These are phyloP conservation scores for Dendrothele bispora DNA, from an alignment of 768 basidiomycete species.

Conservation along the genomic window DNA sequence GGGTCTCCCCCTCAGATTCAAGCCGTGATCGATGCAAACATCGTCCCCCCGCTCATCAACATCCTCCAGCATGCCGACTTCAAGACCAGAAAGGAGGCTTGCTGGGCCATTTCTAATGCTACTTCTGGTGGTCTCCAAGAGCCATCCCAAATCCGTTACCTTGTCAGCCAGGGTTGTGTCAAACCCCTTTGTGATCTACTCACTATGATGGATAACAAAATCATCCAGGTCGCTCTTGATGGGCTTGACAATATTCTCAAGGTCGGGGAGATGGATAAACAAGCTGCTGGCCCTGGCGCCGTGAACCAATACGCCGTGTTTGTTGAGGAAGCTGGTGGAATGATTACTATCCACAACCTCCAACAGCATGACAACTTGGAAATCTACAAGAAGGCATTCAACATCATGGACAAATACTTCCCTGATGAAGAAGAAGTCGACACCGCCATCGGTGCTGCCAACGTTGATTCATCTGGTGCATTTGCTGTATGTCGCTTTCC, in stretches of 20 bases:
- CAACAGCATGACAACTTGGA: slow-evolving; percentile 99
- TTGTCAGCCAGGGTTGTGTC: slow-evolving; percentile 97
- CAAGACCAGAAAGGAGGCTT: slow-evolving; percentile 99
- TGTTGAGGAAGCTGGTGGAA: slow-evolving; percentile 98
- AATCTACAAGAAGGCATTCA: slow-evolving; percentile 99
- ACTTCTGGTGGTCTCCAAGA: slow-evolving; percentile 97
- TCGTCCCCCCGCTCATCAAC: slow-evolving; percentile 97
- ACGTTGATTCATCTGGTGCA: slow-evolving; percentile 69
- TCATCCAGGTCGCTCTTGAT: slow-evolving; percentile 97
- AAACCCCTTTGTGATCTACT: slow-evolving; percentile 97
- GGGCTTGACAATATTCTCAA: slow-evolving; percentile 98
- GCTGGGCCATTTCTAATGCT: slow-evolving; percentile 99
- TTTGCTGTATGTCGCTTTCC: slow-evolving; percentile 59
- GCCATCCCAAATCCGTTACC: slow-evolving; percentile 95
- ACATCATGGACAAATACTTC: slow-evolving; percentile 98
- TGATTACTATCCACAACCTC: slow-evolving; percentile 98
- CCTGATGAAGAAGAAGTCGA: slow-evolving; percentile 95
- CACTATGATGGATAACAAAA: slow-evolving; percentile 99
- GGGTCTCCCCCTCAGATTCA: slow-evolving; percentile 98
- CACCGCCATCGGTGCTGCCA: slow-evolving; percentile 75
- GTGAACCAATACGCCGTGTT: slow-evolving; percentile 91
- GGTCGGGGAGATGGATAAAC: slow-evolving; percentile 94
- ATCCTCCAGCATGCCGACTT: slow-evolving; percentile 97
- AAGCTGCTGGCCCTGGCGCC: slow-evolving; percentile 75
- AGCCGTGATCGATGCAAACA: slow-evolving; percentile 95